Conservation (phyloP, 257 asterid genomes). For the Voacanga thouarsii region DNA sequence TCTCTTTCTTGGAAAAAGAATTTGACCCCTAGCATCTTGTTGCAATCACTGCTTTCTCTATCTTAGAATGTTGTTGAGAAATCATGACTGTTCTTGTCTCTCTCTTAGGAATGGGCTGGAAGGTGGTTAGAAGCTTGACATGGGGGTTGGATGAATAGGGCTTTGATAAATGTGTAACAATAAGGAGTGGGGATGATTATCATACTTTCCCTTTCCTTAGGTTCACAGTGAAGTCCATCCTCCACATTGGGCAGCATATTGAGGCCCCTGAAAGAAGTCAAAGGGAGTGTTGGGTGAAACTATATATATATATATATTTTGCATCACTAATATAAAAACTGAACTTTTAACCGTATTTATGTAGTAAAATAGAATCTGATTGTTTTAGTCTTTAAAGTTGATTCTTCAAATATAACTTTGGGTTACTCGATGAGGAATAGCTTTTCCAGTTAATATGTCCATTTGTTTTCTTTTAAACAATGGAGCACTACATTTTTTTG, state of each 20-base stretch:
- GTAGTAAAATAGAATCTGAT: neutral
- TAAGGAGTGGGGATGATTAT: neutral
- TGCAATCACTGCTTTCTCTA: neutral
- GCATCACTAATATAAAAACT: neutral
- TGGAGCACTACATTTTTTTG: neutral
- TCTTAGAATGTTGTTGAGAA: neutral
- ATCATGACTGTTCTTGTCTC: neutral
- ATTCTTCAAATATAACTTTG: neutral
- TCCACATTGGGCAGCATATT: neutral
- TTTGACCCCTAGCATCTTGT: neutral
- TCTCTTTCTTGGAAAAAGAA: too few species aligned
- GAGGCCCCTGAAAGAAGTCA: neutral
- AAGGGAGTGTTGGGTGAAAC: neutral
- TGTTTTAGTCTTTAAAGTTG: neutral
- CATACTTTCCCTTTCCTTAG: neutral
- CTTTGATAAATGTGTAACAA: neutral
- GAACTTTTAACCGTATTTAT: neutral
- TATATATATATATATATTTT: too few species aligned
- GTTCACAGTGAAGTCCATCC: too few species aligned
- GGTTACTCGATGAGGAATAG: neutral
- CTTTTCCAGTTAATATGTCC: constrained; percentile 10
- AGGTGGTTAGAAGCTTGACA: neutral
- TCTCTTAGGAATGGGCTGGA: neutral
- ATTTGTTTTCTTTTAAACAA: constrained; percentile 1
- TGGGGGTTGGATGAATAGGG: neutral